Conservation (phyloP, 2,329 filamentous ascomycete species). For the Claviceps cyperi region DNA sequence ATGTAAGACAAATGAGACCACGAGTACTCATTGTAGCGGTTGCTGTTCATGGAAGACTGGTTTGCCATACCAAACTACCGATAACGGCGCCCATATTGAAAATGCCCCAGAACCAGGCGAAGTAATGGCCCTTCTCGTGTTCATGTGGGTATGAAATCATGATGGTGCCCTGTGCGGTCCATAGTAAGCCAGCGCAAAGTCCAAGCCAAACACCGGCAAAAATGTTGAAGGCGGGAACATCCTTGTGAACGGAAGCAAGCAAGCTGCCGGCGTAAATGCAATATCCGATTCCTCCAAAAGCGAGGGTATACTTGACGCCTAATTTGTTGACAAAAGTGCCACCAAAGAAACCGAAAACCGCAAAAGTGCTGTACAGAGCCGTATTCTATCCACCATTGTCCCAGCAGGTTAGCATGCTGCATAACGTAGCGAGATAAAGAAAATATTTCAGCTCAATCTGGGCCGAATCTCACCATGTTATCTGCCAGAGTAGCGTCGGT, state of each 20-base stretch:
- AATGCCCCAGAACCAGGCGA: conserved; percentile 87
- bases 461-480: conserved; percentile 13
- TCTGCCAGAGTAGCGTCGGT: conserved; percentile 32
- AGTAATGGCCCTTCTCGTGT: conserved; percentile 71
- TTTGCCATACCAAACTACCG: conserved; percentile 43
- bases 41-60: too few relatives aligned
- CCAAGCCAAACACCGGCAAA: conserved; percentile 66
- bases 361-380: conserved; percentile 57
- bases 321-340: conserved; percentile 64
- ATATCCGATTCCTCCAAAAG: conserved; percentile 63
- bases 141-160: conserved; percentile 86
- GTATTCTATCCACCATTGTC: conserved; percentile 29
- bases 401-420: not conserved
- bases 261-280: conserved; percentile 57
- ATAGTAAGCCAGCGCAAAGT: conserved; percentile 65
- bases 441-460: not conserved
- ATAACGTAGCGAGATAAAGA: too few relatives aligned
- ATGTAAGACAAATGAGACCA: not conserved
- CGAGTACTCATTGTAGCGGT: not conserved
- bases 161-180: conserved; percentile 71
- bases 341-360: conserved; percentile 51
- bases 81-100: conserved; percentile 89
- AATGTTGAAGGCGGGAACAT: conserved; percentile 27
- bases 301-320: conserved; percentile 51
- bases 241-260: conserved; percentile 54